Base-by-base conservation (phyloP, 2,329 filamentous ascomycete species). In the Sporothrix pseudoabietina region DNA sequence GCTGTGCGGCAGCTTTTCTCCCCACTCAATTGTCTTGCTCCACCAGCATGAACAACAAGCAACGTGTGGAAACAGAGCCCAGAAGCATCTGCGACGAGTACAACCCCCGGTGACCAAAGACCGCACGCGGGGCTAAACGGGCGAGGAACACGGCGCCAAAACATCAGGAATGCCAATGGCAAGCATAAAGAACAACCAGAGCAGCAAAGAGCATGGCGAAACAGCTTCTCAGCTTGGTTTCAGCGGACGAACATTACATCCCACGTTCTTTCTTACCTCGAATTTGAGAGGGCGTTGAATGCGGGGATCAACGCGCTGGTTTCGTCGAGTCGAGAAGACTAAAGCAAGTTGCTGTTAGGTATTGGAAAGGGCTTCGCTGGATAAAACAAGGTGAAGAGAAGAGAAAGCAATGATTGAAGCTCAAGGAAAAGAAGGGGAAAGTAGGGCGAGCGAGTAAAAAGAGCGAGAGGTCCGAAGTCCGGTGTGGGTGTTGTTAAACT, bases 121-220 rank as follows among this genome's bases (percentile, higher is more conserved):
- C 35, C 12, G 39, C n/a, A 47, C 35, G 30, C 35, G 47, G 57
- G n/a, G 49, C 32, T 22, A 65, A 39, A 65, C 5, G 16, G 55
- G 3, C 41, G 41, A 59, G 63, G 47, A 41, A 4, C 44, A 19
- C 14, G 44, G 5, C 22, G 26, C 30, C 39, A 66, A 65, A 65
- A 32, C 1, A 55, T 35, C 6, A 39, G 39, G n/a, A 57, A 54
- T 35, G 49, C 55, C 22, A 16, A 32, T 10, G 22, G 8, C 63
- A 22, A 6, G 30, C 30, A 59, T 10, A 30, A 16, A 8, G 39
- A 22, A 35, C 1, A 44, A 6, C 26, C 26, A 68, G 2, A 47
- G 44, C 16, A 52, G 61, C 61, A 30, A 30, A 55, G 57, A 71
- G 70, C 66, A 73, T 54, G 69, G 26, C 71, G 63, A 75, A 74